Base-by-base conservation (phyloP, 2,329 filamentous ascomycete genomes). In the Colletotrichum truncatum region DNA sequence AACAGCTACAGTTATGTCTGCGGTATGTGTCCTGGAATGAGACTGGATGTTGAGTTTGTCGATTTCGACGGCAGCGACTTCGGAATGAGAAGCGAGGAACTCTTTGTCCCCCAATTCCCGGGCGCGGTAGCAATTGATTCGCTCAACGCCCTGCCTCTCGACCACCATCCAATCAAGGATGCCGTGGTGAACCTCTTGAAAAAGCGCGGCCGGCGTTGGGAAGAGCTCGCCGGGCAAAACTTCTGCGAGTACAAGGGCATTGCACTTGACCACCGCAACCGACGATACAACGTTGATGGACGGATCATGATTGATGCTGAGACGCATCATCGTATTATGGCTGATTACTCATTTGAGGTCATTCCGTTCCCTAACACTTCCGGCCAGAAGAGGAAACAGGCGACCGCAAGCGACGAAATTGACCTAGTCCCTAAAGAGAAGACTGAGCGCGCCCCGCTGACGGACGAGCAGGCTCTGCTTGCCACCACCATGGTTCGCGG, bases 241-340 rank as follows among this genome's bases (percentile, higher is more conserved):
- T 85, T 82, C 73, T 83, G 82, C 70, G 71, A 78, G 30, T 85
- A 84, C 68, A 76, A 72, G 21, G 77, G 80, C 18, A 73, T 73
- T n/a, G 80, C 78, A 2, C 71, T 78, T 59, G 62, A 58, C 16
- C 4, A 12, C 12, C 9, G 10, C 10, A 23, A n/a, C 28, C 36
- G 43, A 2, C 45, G 57, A 76, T 90, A 97, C 77, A 93, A 93
- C 73, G 91, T 97, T 75, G 93, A 94, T 67, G 92, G 93, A 21
- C 89, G 94, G 23, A 85, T 97, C 68, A 97, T 97, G 93, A 84
- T 97, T 26, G 94, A 97, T 73, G 88, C 93, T 0, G 89, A 88
- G 4, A 93, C 92, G 45, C 93, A 97, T 78, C 88, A 93, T 11
- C 88, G 93, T 32, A 92, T 95, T 75, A 93, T 95, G 69, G 92